phyloP scores from a whole-genome alignment of 768 basidiomycete genomes.

The Russula lepida region DNA sequence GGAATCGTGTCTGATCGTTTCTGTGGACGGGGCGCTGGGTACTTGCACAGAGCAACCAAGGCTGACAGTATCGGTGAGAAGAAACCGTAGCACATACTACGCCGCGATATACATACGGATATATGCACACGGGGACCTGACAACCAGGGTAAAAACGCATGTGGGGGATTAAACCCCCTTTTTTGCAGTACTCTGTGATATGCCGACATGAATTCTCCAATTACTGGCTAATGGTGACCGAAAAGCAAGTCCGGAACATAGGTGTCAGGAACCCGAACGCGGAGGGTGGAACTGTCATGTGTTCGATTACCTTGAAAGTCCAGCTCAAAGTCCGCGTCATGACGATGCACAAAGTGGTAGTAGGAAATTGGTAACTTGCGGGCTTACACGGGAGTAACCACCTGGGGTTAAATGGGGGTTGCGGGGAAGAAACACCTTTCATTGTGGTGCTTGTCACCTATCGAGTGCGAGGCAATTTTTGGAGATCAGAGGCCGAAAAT shows the following conservation, averaged over 20 bases:
- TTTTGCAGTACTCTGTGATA: conserved; percentile 43
- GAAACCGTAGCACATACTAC: conserved; percentile 26
- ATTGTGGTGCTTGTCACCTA: not conserved
- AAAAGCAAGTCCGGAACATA: conserved; percentile 32
- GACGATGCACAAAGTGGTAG: not conserved
- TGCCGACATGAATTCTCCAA: conserved; percentile 24
- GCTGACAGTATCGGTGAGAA: conserved; percentile 28
- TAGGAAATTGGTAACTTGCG: not conserved
- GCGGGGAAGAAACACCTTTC: not conserved
- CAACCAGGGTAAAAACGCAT: conserved; percentile 38
- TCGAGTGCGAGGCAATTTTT: not conserved
- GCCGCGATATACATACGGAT: conserved; percentile 23
- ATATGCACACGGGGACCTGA: conserved; percentile 27
- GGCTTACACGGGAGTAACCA: not conserved
- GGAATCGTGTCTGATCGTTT: not conserved
- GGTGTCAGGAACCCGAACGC: not conserved
- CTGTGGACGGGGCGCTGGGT: conserved; percentile 19
- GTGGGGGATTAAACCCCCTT: conserved; percentile 44
- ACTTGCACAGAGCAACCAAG: conserved; percentile 16
- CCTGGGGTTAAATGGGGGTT: not conserved
- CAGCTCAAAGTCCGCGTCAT: conserved; percentile 36
- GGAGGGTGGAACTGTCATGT: conserved; percentile 33
- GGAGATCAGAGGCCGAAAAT: not conserved
- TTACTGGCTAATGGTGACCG: conserved; percentile 22
- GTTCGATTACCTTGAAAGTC: conserved; percentile 49